phyloP scores from a whole-genome alignment of 345 rosid genomes.

The Eucalyptus pumila region DNA sequence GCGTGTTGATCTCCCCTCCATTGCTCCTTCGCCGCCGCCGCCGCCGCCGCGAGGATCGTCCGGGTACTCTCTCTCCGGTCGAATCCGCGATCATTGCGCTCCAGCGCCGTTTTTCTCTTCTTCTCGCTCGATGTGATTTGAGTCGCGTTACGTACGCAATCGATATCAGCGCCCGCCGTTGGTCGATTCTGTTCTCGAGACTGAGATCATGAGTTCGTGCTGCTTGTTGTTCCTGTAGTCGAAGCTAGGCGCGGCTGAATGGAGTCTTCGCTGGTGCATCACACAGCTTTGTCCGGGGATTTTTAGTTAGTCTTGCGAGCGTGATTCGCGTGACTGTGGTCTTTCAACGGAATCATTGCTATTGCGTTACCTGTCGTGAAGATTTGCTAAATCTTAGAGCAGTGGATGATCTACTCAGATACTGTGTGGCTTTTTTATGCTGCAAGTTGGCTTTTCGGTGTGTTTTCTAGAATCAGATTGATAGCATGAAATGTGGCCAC shows the following conservation, averaged over 20 bases:
- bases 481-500: neutral
- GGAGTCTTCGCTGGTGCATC: neutral
- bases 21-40: neutral
- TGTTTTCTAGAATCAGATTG: neutral
- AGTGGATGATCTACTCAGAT: neutral
- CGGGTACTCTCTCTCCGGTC: neutral
- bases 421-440: neutral
- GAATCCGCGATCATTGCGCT: neutral
- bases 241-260: neutral
- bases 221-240: neutral
- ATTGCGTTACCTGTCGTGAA: neutral
- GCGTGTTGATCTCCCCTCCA: neutral
- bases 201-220: neutral
- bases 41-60: neutral
- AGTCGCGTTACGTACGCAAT: neutral
- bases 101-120: neutral
- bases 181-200: neutral
- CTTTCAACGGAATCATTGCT: neutral
- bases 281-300: neutral
- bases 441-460: neutral
- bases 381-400: neutral
- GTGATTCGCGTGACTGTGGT: neutral
- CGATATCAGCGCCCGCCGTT: neutral
- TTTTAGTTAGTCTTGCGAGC: neutral
- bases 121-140: neutral